phyloP scores from a whole-genome alignment of 2,329 filamentous ascomycete species.

The Talaromyces rugulosus region DNA sequence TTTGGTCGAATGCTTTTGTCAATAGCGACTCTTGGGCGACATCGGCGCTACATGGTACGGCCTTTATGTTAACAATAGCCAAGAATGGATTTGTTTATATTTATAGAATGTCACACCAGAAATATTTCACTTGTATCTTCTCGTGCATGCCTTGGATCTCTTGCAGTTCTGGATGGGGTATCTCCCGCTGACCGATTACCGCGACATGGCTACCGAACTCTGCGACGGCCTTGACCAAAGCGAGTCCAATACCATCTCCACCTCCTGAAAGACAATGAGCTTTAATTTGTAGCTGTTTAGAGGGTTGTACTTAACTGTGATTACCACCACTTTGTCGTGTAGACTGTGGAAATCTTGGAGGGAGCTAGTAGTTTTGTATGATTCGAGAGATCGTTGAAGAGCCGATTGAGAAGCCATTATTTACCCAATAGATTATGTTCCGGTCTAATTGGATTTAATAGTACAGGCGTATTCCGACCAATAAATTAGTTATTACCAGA shows the following conservation, averaged over 20 bases:
- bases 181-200: not conserved
- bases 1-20: slow-evolving; percentile 22
- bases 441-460: not conserved
- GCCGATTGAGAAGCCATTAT: not conserved
- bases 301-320: not conserved
- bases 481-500: not conserved
- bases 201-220: not conserved
- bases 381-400: not conserved
- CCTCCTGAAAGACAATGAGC: not conserved
- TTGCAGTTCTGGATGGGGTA: not conserved
- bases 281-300: not conserved
- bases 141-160: not conserved
- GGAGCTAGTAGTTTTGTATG: not conserved
- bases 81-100: not conserved
- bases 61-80: not conserved
- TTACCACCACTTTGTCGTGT: not conserved
- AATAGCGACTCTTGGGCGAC: not conserved
- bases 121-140: not conserved
- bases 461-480: not conserved
- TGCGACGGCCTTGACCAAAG: not conserved
- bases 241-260: not conserved
- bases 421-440: not conserved
- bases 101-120: not conserved
- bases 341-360: not conserved
- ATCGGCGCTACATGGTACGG: not conserved